Percentiles rank a stretch among this genome's conserved stretches.
Evolutionary conservation across 345 rosid genomes (phyloP).

Genomic region (Eucalyptus regnans): DNA sequence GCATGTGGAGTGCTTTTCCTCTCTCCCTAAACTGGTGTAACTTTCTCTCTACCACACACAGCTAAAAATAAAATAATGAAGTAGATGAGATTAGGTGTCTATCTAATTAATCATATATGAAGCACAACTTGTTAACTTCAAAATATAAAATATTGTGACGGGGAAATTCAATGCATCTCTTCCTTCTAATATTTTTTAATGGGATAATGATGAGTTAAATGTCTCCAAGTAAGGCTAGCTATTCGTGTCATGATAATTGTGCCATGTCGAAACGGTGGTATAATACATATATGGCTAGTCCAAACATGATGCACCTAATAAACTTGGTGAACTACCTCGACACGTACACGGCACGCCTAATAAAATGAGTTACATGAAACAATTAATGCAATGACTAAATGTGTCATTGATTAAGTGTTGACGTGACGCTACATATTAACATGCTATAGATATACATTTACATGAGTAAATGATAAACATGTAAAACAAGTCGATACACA

Average conservation of each 20-base stretch:
- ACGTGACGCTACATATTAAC: neutral
- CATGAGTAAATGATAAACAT: neutral
- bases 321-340: neutral
- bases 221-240: neutral
- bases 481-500: neutral
- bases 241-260: neutral
- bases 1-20: neutral
- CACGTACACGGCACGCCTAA: neutral
- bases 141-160: neutral
- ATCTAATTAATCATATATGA: neutral
- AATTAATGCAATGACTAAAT: neutral
- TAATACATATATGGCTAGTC: neutral
- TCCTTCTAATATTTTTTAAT: neutral
- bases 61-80: neutral
- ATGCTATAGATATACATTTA: neutral
- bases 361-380: neutral
- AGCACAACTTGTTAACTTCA: neutral
- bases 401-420: neutral
- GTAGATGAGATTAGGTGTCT: neutral
- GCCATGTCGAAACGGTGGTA: fast-evolving
- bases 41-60: neutral
- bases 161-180: neutral
- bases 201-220: neutral
- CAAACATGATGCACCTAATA: fast-evolving
- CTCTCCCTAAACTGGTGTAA: neutral